Evolutionary conservation across 2,329 filamentous ascomycete genomes (phyloP).

Genomic region (Fusarium virguliforme): DNA sequence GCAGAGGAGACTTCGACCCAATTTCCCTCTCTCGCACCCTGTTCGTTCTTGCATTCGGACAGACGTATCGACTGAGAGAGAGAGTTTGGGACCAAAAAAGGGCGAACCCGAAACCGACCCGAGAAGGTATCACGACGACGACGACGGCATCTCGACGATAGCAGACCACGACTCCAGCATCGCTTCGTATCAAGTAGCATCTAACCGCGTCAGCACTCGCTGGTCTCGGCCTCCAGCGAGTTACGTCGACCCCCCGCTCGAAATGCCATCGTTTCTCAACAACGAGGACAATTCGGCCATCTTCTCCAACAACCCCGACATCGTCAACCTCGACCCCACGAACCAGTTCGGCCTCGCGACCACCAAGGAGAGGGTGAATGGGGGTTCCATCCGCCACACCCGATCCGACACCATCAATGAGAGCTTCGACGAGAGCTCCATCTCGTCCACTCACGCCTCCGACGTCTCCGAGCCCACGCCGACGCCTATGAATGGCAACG

Average conservation of each 20-base stretch:
- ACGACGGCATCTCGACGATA: conserved; percentile 29
- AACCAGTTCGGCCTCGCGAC: conserved; percentile 57
- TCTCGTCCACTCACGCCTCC: conserved; percentile 69
- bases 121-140: conserved; percentile 14
- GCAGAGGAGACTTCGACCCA: conserved; percentile 45
- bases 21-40: conserved; percentile 48
- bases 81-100: conserved; percentile 35
- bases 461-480: conserved; percentile 65
- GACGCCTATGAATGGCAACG: conserved; percentile 62
- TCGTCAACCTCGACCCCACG: conserved; percentile 63
- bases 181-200: conserved; percentile 46
- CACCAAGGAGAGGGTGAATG: conserved; percentile 57
- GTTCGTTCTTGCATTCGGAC: conserved; percentile 41
- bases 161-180: conserved; percentile 44
- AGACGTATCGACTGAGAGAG: conserved; percentile 42
- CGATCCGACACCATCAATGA: conserved; percentile 65
- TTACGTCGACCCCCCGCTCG: conserved; percentile 51
- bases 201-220: conserved; percentile 46
- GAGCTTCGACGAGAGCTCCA: conserved; percentile 70
- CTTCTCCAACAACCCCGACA: conserved; percentile 61
- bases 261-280: conserved; percentile 71
- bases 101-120: conserved; percentile 23
- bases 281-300: conserved; percentile 62
- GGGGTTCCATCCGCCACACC: conserved; percentile 58
- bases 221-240: conserved; percentile 47